Evolutionary conservation across 2,329 filamentous ascomycete species (phyloP), one percentile per base, ranked within the genome.

Genomic region (Gnomoniopsis sp.): DNA sequence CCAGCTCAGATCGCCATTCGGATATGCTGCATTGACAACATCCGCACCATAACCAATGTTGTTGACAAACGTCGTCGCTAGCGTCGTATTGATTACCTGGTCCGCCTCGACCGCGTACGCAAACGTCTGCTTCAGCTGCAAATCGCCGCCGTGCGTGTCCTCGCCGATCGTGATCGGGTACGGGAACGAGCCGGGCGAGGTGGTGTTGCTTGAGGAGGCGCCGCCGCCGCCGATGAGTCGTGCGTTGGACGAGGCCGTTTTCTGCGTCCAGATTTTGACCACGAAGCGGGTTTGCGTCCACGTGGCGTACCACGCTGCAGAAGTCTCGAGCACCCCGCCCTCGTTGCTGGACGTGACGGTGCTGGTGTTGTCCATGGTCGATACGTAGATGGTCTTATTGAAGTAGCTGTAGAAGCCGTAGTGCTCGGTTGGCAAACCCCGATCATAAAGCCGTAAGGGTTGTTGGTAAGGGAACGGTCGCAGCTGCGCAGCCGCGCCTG

Each of bases 351-450:
- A 77, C 34, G 76, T 77, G n/a, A 68, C 68, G 62, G 81, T 80
- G 59, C 84, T 49, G 30, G 44, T 55, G 33, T 56, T 56, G 47
- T 59, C 73, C 12, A 80, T 75, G 17, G 85, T 86, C 65, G 87
- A 85, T 62, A 96, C 79, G 76, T 93, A 96, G 63, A 96, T 90
- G 10, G 88, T 89, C 64, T 92, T 90, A 74, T 92, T 87, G 72
- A 90, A 98, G 77, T 96, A 96, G 0, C 84, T 90, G 75, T 96
- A 97, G 75, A 97, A 97, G 2, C 91, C 91, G 72, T 96, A 97
- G 74, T 96, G 91, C 71, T 98, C 93, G 0, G 88, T 88, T 2
- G 82, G 76, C 30, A 89, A 78, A 19, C 89, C 92, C 21, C 92
- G 89, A 71, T 98, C 91, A 71, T 88, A 98, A 1, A 98, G 82